These are phyloP conservation scores for Bipolaris victoriae DNA, from an alignment of 2,329 filamentous ascomycete genomes.

Conservation along the genomic window DNA sequence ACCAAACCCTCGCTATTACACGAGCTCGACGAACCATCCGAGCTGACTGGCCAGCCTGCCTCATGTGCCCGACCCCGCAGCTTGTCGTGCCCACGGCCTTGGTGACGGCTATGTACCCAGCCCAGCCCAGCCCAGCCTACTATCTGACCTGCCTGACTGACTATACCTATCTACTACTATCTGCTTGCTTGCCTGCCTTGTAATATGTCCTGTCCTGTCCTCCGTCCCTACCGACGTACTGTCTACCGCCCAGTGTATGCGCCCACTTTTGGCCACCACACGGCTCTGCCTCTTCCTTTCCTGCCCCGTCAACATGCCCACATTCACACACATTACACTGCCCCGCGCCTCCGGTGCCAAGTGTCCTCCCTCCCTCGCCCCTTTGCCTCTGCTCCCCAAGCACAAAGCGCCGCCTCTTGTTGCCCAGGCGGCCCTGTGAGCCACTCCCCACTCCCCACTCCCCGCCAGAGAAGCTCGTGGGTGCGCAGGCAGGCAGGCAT, in stretches of 20 bases:
- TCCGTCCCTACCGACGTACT: too few relatives aligned
- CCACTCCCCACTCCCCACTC: neutral
- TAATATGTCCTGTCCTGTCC: too few relatives aligned
- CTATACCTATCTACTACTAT: too few relatives aligned
- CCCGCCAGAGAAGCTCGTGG: neutral
- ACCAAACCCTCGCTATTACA: conserved; percentile 12
- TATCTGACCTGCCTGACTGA: too few relatives aligned
- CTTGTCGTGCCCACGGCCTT: conserved; percentile 4
- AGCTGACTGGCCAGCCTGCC: conserved; percentile 4
- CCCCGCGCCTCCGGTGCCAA: neutral
- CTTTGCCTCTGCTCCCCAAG: neutral
- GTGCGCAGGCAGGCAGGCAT: neutral
- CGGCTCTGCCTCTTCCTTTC: neutral
- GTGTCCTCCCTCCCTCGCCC: neutral
- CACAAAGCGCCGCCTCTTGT: neutral
- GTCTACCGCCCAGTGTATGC: conserved; percentile 4
- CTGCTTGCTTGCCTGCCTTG: too few relatives aligned
- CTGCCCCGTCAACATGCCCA: neutral
- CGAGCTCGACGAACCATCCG: neutral
- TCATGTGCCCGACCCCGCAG: conserved; percentile 12
- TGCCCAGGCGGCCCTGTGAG: neutral
- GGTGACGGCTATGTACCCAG: neutral
- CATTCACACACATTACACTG: neutral
- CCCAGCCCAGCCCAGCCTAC: neutral
- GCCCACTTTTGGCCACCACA: conserved; percentile 19